Evolutionary conservation across 2,329 filamentous ascomycete genomes (phyloP), one percentile per base, ranked within the genome.

Genomic region (Magnaporthales sp.): DNA sequence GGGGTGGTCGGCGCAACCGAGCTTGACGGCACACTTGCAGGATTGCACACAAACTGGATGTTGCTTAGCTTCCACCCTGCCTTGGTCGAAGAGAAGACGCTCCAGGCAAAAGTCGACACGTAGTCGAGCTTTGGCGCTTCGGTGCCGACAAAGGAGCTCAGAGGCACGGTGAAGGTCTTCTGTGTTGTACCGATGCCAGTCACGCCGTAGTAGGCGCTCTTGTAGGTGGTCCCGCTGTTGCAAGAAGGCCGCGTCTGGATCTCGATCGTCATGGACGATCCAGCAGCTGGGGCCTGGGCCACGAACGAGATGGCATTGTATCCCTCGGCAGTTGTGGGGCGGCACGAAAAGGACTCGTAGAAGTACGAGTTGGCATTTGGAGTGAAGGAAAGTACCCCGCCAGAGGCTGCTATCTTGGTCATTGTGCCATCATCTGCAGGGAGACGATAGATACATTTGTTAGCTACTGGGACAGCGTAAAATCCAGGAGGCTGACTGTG

Each of bases 331-430:
- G 74, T 74, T 22, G 82, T 78, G 54, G 77, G 74, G 70, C 81
- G 77, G 74, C 83, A 86, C 0, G 74, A 70, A 66, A 86, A 80
- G 1, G 79, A 81, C 72, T 84, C 83, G 71, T 85, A 85, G 69
- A 84, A 85, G 75, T 86, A 86, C 13, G 82, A 80, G 29, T 70
- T 71, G 19, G 76, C 71, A 68, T 79, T 81, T 32, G 81, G 80
- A n/a, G 78, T 81, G 74, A 86, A 83, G 8, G 78, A 79, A 26
- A 85, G 77, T 31, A 81, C 78, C 62, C 80, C 80, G 15, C 74
- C 74, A 15, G 75, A 75, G 38, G 76, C 79, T 61, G 72, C 81
- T 72, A 71, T 79, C 73, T 69, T 73, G 6, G 74, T 75, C 77
- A 83, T 84, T 67, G 78, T 76, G 15, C 75, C 79, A 75, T 86